These are phyloP conservation scores for Cladosporium oxysporum DNA, from an alignment of 2,329 filamentous ascomycete genomes.

Conservation along the genomic window DNA sequence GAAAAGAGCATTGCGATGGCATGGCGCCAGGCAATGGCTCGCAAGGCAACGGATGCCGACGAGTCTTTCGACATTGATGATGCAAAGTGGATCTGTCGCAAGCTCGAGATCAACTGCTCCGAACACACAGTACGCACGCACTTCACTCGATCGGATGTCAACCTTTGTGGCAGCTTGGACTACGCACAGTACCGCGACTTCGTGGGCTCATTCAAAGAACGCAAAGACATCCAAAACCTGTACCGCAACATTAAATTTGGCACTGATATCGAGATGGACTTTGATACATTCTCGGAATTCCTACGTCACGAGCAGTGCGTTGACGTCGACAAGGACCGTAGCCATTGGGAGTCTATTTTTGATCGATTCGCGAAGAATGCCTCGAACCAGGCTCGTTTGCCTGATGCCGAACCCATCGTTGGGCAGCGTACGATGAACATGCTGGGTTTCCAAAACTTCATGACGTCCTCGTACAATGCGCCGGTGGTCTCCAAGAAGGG, in stretches of 20 bases:
- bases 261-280: conserved; percentile 62
- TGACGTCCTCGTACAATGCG: conserved; percentile 60
- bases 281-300: conserved; percentile 74
- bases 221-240: conserved; percentile 76
- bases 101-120: conserved; percentile 88
- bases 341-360: conserved; percentile 73
- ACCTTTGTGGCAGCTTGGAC: conserved; percentile 66
- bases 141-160: conserved; percentile 72
- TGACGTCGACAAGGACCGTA: conserved; percentile 66
- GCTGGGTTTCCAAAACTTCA: conserved; percentile 73
- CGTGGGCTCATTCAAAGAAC: conserved; percentile 76
- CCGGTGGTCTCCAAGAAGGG: conserved; percentile 29
- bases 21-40: conserved; percentile 82
- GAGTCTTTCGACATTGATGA: conserved; percentile 76
- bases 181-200: conserved; percentile 83
- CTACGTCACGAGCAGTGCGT: conserved; percentile 73
- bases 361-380: conserved; percentile 32
- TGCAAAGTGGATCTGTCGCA: conserved; percentile 81
- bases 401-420: conserved; percentile 44
- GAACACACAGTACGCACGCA: conserved; percentile 70
- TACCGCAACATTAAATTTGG: conserved; percentile 59
- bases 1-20: conserved; percentile 65
- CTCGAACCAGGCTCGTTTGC: conserved; percentile 42
- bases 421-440: conserved; percentile 69
- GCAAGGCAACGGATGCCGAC: conserved; percentile 60